Percentiles rank a stretch among this genome's conserved stretches.
These are phyloP conservation scores for Saksenaea oblongispora DNA, from an alignment of 371 early-diverging fungal genomes.

Conservation along the genomic window DNA sequence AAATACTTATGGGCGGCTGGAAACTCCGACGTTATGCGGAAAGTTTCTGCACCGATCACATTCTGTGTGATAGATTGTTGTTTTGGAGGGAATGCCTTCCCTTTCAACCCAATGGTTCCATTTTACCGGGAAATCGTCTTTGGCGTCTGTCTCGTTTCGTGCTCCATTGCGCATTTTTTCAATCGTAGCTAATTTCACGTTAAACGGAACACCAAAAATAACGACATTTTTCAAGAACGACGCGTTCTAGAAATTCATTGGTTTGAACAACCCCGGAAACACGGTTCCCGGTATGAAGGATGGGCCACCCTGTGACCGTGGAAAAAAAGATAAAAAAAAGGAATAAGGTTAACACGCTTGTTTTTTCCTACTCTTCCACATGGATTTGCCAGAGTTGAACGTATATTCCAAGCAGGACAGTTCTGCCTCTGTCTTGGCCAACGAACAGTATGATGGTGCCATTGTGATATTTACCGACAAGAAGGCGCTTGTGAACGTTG, in stretches of 20 bases:
- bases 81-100: neutral
- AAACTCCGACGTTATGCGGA: too few relatives aligned
- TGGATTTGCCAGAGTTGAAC: neutral
- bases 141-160: too few relatives aligned
- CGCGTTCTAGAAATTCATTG: neutral
- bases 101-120: too few relatives aligned
- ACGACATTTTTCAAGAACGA: too few relatives aligned
- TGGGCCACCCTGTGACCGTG: too few relatives aligned
- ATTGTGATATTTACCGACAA: conserved; percentile 45
- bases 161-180: too few relatives aligned
- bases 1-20: too few relatives aligned
- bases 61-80: neutral
- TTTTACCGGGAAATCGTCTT: too few relatives aligned
- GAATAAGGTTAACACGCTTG: neutral
- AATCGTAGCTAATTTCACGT: too few relatives aligned
- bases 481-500: conserved; percentile 16
- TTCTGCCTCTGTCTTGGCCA: neutral
- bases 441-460: conserved; percentile 34
- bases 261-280: neutral
- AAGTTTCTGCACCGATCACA: too few relatives aligned
- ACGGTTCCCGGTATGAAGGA: too few relatives aligned
- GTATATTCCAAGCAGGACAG: neutral
- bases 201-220: too few relatives aligned
- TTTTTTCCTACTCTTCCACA: neutral
- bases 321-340: neutral